Evolutionary conservation across 345 rosid genomes (phyloP).

Genomic region (Durio zibethinus): DNA sequence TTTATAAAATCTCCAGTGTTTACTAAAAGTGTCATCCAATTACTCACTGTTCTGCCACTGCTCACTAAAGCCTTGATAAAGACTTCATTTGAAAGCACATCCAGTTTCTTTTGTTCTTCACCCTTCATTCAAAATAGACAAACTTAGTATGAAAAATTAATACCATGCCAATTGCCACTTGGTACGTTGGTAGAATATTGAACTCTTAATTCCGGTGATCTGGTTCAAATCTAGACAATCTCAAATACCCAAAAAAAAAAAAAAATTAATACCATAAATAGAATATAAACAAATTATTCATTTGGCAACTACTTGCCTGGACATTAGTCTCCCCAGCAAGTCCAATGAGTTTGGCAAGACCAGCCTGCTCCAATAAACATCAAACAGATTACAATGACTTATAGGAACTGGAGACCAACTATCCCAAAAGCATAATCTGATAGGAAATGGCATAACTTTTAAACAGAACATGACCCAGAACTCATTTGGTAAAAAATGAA

Average conservation of each 20-base stretch:
- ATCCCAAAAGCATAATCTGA: neutral
- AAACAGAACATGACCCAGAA: neutral
- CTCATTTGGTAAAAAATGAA: neutral
- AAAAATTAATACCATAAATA: neutral
- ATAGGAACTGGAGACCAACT: neutral
- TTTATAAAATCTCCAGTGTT: neutral
- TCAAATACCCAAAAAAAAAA: too few relatives aligned
- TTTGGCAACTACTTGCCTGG: constrained; percentile 49
- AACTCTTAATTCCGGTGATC: too few relatives aligned
- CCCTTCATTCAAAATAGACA: constrained; percentile 48
- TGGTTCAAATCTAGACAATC: too few relatives aligned
- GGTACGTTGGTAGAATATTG: too few relatives aligned
- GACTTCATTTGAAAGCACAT: constrained; percentile 92
- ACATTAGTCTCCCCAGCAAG: constrained; percentile 97
- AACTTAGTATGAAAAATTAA: neutral
- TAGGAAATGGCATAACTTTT: neutral
- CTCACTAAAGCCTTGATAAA: constrained; percentile 89
- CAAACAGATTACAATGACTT: neutral
- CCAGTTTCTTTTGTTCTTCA: constrained; percentile 97
- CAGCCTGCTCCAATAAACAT: constrained; percentile 59
- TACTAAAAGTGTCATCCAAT: neutral
- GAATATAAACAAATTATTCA: neutral
- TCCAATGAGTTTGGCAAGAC: constrained; percentile 90
- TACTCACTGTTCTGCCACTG: constrained; percentile 93
- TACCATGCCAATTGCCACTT: too few relatives aligned